These are phyloP conservation scores for Xerocomellus intermedius DNA, from an alignment of 768 basidiomycete genomes.

Conservation along the genomic window DNA sequence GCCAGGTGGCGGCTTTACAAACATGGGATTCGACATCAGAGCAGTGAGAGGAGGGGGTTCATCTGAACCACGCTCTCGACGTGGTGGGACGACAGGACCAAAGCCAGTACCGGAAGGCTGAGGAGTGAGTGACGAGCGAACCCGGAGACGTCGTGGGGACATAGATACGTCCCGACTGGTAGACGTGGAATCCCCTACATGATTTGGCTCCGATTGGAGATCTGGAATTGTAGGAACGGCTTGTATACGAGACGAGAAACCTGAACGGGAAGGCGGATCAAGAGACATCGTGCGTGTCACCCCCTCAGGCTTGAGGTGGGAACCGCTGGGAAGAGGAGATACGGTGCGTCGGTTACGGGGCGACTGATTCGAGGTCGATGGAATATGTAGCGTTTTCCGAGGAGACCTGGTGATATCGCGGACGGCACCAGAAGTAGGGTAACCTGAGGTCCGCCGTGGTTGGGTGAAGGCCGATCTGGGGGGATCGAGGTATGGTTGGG, in stretches of 20 bases:
- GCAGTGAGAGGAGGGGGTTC: conserved; percentile 68
- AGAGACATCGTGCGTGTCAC: conserved; percentile 68
- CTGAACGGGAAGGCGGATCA: conserved; percentile 50
- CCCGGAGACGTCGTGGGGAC: conserved; percentile 45
- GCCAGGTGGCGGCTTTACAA: conserved; percentile 58
- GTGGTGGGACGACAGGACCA: conserved; percentile 40
- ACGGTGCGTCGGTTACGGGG: conserved; percentile 40
- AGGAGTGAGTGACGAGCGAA: conserved; percentile 72
- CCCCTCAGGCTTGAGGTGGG: conserved; percentile 34
- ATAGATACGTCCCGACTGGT: conserved; percentile 43
- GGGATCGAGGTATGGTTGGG: conserved; percentile 52
- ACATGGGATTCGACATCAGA: conserved; percentile 64
- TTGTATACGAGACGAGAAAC: conserved; percentile 24
- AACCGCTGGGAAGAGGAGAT: conserved; percentile 39
- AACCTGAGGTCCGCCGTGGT: conserved; percentile 20
- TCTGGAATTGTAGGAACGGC: conserved; percentile 37
- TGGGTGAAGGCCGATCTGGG: conserved; percentile 44
- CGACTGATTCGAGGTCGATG: conserved; percentile 32
- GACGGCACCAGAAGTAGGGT: conserved; percentile 18
- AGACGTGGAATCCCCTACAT: conserved; percentile 17
- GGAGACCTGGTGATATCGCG: conserved; percentile 28
- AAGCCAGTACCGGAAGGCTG: conserved; percentile 49
- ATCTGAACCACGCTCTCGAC: conserved; percentile 50
- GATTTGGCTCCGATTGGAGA: conserved; percentile 22
- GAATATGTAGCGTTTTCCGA: conserved; percentile 31